Conservation (phyloP, 805 yeast genomes). For the Ogataea paradorogensis region DNA sequence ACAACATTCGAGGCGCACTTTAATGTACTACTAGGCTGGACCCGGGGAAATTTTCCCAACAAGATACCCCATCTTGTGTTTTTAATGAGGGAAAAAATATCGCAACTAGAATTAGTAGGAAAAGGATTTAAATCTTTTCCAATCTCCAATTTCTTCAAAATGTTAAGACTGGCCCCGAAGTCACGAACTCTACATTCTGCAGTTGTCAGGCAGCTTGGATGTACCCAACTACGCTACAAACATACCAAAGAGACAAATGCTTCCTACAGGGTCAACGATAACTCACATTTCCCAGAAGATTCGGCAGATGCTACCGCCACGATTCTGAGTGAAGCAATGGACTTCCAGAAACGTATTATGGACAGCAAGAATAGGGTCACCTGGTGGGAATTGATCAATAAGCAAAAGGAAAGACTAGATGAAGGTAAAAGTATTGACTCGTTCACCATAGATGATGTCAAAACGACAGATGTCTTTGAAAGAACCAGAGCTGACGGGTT, state of each 20-base stretch:
- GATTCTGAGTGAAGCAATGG: slow-evolving; percentile 56
- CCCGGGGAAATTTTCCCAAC: neutral
- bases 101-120: slow-evolving; percentile 1
- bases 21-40: neutral
- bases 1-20: too few species aligned
- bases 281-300: slow-evolving; percentile 44
- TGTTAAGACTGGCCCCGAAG: slow-evolving; percentile 5
- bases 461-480: slow-evolving; percentile 66
- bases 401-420: slow-evolving; percentile 63
- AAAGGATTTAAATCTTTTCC: neutral
- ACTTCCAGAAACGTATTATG: slow-evolving; percentile 42
- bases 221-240: neutral
- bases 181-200: neutral
- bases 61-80: slow-evolving; percentile 2
- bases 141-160: neutral
- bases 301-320: slow-evolving; percentile 79
- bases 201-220: neutral
- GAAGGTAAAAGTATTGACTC: slow-evolving; percentile 75
- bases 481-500: slow-evolving; percentile 78
- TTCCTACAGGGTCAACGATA: slow-evolving; percentile 26
- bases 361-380: slow-evolving; percentile 50
- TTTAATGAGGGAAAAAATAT: slow-evolving; percentile 1
- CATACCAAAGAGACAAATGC: slow-evolving; percentile 9
- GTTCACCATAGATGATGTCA: slow-evolving; percentile 68
- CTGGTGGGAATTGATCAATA: slow-evolving; percentile 83